phyloP scores from a whole-genome alignment of 768 basidiomycete species.

The Rhizopogon vinicolor region DNA sequence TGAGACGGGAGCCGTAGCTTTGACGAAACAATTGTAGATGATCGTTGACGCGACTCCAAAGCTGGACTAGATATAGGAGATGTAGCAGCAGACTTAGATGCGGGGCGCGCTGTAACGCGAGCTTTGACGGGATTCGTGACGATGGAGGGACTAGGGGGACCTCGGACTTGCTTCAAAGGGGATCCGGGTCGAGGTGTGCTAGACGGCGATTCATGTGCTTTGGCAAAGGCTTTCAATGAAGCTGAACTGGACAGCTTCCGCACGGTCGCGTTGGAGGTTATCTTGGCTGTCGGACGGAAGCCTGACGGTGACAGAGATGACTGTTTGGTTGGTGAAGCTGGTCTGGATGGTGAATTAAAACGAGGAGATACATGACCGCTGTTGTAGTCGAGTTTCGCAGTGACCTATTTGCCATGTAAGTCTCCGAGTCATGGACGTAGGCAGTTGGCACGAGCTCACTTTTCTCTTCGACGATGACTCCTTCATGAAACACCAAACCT shows the following conservation, averaged over 20 bases:
- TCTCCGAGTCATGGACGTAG: not conserved
- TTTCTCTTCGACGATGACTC: conserved; percentile 42
- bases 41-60: conserved; percentile 27
- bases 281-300: conserved; percentile 53
- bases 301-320: conserved; percentile 22
- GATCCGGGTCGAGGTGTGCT: conserved; percentile 30
- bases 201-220: conserved; percentile 26
- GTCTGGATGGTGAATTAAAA: conserved; percentile 34
- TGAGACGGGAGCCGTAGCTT: conserved; percentile 22
- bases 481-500: conserved; percentile 19
- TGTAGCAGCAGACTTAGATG: conserved; percentile 17
- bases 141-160: conserved; percentile 25
- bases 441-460: conserved; percentile 26
- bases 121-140: conserved; percentile 20
- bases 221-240: conserved; percentile 9
- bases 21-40: conserved; percentile 18
- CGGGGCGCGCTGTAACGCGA: conserved; percentile 25
- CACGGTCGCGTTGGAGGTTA: conserved; percentile 49
- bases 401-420: conserved; percentile 36
- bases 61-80: conserved; percentile 1
- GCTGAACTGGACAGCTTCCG: conserved; percentile 22
- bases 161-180: conserved; percentile 33
- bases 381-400: conserved; percentile 45
- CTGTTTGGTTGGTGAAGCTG: conserved; percentile 45
- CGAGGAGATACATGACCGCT: conserved; percentile 25